Conservation (phyloP, 1,284 basidiomycete genomes). For the Tilletia setariae region DNA sequence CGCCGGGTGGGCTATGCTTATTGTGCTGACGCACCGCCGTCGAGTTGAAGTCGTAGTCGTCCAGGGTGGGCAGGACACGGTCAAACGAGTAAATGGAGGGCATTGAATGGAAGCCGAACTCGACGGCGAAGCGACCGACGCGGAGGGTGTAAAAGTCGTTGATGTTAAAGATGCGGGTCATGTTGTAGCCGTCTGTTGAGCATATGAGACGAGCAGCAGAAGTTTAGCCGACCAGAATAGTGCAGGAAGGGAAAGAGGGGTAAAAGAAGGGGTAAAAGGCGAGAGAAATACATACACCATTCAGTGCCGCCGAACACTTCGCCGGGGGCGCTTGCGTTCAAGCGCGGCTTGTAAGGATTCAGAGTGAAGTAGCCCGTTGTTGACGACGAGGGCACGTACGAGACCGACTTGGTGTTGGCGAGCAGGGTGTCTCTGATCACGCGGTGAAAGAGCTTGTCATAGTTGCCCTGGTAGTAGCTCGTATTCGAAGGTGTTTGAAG, state of each 20-base stretch:
- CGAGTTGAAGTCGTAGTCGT: too few relatives aligned
- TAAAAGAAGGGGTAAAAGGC: conserved; percentile 65
- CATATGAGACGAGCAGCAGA: conserved; percentile 63
- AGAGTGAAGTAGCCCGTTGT: too few relatives aligned
- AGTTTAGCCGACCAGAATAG: conserved; percentile 62
- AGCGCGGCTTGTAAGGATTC: conserved; percentile 60
- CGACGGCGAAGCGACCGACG: conserved; percentile 66
- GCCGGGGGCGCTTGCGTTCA: conserved; percentile 60
- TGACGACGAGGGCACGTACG: too few relatives aligned
- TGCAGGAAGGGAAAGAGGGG: conserved; percentile 61
- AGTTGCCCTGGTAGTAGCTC: conserved; percentile 23
- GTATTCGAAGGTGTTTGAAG: conserved; percentile 18
- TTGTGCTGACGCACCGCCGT: too few relatives aligned
- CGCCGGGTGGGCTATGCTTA: too few relatives aligned
- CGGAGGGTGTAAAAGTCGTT: too few relatives aligned
- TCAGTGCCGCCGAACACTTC: conserved; percentile 60
- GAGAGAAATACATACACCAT: background rate
- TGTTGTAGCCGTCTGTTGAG: conserved; percentile 64
- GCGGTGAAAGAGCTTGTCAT: conserved; percentile 57
- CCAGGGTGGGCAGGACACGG: too few relatives aligned
- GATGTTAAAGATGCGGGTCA: conserved; percentile 63
- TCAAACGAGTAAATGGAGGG: too few relatives aligned
- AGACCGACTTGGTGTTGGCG: too few relatives aligned
- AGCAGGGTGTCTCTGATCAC: conserved; percentile 61
- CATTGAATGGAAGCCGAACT: conserved; percentile 68